These are phyloP conservation scores for Amphibolis antarctica DNA, from an alignment of 106 monocot species.

Conservation along the genomic window DNA sequence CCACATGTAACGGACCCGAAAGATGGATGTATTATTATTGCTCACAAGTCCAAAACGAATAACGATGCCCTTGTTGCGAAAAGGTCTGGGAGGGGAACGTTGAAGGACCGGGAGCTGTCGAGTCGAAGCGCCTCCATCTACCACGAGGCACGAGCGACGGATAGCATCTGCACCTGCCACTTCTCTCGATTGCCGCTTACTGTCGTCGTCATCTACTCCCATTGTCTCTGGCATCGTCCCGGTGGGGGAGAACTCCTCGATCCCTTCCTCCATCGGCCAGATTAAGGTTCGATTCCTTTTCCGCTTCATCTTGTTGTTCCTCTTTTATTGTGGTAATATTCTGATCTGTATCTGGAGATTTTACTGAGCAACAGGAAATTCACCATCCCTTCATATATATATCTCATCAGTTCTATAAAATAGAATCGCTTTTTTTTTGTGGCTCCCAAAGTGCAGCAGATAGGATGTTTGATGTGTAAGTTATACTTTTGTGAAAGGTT, in stretches of 20 bases:
- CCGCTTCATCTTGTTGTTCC: neutral
- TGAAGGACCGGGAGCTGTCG: too few relatives aligned
- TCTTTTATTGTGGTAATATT: neutral
- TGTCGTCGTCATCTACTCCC: too few relatives aligned
- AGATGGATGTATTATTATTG: too few relatives aligned
- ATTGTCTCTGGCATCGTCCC: too few relatives aligned
- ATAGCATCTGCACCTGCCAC: too few relatives aligned
- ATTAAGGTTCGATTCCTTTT: neutral
- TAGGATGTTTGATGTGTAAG: neutral
- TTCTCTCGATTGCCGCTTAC: too few relatives aligned
- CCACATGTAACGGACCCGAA: too few relatives aligned
- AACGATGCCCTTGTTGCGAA: too few relatives aligned
- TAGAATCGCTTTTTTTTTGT: neutral
- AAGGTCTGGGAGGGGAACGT: too few relatives aligned
- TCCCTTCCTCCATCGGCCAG: neutral
- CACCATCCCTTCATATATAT: neutral
- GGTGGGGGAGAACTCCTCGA: neutral
- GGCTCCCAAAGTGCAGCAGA: neutral
- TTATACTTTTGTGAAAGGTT: neutral
- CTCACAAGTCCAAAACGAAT: too few relatives aligned
- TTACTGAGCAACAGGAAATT: neutral
- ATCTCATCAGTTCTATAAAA: neutral
- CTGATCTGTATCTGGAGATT: neutral
- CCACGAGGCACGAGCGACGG: too few relatives aligned
- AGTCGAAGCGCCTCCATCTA: too few relatives aligned